Evolutionary conservation across 768 basidiomycete species (phyloP), one percentile per base, ranked within the genome.

Genomic region (Favolaschia claudopus): DNA sequence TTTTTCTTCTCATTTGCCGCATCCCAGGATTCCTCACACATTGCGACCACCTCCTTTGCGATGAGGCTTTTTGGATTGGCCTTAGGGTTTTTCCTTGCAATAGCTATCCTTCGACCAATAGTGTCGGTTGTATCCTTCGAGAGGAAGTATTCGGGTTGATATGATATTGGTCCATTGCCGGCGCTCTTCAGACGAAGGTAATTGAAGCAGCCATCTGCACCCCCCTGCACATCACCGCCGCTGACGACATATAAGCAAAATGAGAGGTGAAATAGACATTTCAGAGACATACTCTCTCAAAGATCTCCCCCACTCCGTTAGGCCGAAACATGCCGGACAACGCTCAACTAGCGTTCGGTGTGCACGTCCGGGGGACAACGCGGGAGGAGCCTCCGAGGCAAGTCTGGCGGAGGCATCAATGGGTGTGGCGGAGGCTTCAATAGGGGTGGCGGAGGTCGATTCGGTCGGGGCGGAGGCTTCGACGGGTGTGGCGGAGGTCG

Each of bases 151-250:
- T 58, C 50, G 0, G 74, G 72, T 1, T 72, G 53, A 28, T 77
- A 72, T 31, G 75, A 75, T 4, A 37, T n/a, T 0, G 74, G 70
- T 25, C 72, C 66, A 38, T 78, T 68, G 7, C 75, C 75, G 4
- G 69, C 71, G 8, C 61, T 45, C 2, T 38, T 17, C 2, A 69
- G 56, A 49, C 80, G 77, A 0, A 68, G 58, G 47, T 80, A 75
- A 38, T 75, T 72, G 58, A 79, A 79, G 32, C 76, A 77, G 0
- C 74, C 74, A 64, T 78, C 76, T 0, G 66, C 64, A 1, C 69
- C 67, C 1, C 77, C 58, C 40, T 77, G 75, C 13, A 78, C 63
- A 49, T 78, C 74, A 1, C 67, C 71, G 0, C 77, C 73, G 8
- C 73, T 70, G 29, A 29, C 43, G 14, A 14, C 25, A 12, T 60